These are phyloP conservation scores for Aquanectria penicillioides DNA, from an alignment of 2,329 filamentous ascomycete genomes.

Conservation along the genomic window DNA sequence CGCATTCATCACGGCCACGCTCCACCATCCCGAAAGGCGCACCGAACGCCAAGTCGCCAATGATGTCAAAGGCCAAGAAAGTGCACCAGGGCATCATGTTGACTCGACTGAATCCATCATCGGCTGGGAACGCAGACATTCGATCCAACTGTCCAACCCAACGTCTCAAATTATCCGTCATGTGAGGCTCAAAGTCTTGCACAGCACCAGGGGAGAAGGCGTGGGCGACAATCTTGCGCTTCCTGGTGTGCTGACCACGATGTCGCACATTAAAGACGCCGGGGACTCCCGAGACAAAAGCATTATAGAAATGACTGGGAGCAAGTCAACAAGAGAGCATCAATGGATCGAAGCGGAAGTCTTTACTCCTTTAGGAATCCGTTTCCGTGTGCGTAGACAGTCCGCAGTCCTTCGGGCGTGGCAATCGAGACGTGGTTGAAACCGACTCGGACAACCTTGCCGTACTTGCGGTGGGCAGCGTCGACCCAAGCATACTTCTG, in stretches of 20 bases:
- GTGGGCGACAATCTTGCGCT: conserved; percentile 23
- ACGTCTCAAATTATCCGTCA: conserved; percentile 15
- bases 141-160: conserved; percentile 22
- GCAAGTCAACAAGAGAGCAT: not conserved
- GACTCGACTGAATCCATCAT: conserved; percentile 10
- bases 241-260: conserved; percentile 18
- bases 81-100: conserved; percentile 31
- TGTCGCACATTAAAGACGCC: conserved; percentile 25
- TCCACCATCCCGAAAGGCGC: conserved; percentile 27
- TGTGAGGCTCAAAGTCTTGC: conserved; percentile 21
- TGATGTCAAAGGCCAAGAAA: conserved; percentile 27
- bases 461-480: conserved; percentile 15
- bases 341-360: not conserved
- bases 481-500: conserved; percentile 23
- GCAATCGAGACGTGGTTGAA: conserved; percentile 28
- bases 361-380: conserved; percentile 27
- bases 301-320: conserved; percentile 18
- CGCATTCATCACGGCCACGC: conserved; percentile 24
- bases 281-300: conserved; percentile 20
- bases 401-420: conserved; percentile 15
- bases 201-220: conserved; percentile 18
- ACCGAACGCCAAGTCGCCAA: conserved; percentile 27
- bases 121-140: not conserved
- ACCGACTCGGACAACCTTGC: conserved; percentile 20
- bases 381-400: conserved; percentile 26